phyloP scores from a whole-genome alignment of 768 basidiomycete genomes.

The Pseudohyphozyma bogoriensis region DNA sequence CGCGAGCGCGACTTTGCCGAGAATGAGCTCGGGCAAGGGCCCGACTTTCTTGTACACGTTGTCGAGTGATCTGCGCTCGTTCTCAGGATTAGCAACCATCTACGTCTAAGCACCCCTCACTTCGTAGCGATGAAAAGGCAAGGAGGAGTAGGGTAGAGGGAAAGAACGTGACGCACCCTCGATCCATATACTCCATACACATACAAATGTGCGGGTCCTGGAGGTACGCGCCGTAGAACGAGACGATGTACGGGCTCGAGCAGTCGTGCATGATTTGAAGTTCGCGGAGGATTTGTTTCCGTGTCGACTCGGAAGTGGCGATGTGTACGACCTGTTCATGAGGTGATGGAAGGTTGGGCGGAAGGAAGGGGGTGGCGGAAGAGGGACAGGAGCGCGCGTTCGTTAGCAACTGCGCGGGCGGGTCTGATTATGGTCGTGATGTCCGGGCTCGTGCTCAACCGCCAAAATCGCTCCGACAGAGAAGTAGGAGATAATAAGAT shows the following conservation, averaged over 20 bases:
- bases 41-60: slow-evolving; percentile 94
- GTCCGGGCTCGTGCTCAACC: no score
- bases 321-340: slow-evolving; percentile 90
- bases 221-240: slow-evolving; percentile 92
- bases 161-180: slow-evolving; percentile 52
- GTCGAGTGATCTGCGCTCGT: slow-evolving; percentile 43
- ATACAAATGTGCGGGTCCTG: slow-evolving; percentile 95
- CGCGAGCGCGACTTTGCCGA: slow-evolving; percentile 86
- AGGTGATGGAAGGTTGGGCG: no score
- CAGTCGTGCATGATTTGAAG: slow-evolving; percentile 95
- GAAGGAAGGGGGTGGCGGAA: no score
- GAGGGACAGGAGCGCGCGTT: no score
- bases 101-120: no score
- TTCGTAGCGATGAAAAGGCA: no score
- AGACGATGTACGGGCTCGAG: slow-evolving; percentile 61
- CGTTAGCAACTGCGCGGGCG: no score
- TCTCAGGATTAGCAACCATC: background rate
- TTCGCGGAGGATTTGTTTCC: slow-evolving; percentile 95
- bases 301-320: slow-evolving; percentile 87
- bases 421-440: no score
- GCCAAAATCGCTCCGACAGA: no score
- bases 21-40: slow-evolving; percentile 81
- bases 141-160: background rate
- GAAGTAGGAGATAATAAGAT: background rate
- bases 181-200: slow-evolving; percentile 96